A percentile compares a stretch with the other conserved stretches of the same genome.
phyloP scores from a whole-genome alignment of 108 stramenopile genomes.

The Pseudonitzschia multiseries region DNA sequence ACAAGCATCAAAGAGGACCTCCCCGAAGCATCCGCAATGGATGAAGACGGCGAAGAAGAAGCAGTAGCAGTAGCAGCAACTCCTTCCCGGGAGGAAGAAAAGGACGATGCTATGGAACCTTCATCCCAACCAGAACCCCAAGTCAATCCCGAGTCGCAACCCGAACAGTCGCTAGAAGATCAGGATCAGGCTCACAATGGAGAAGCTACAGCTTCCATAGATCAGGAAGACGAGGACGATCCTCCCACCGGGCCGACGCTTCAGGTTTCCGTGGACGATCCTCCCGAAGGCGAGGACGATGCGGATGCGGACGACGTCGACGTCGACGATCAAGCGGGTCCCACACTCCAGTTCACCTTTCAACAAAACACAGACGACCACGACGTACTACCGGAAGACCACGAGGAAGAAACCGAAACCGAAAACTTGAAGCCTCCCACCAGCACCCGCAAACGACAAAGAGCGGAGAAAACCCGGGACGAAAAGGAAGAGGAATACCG shows the following conservation, averaged over 20 bases:
- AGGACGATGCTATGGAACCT: neutral
- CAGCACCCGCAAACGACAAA: neutral
- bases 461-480: neutral
- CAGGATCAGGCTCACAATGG: neutral
- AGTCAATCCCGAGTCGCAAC: neutral
- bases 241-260: neutral
- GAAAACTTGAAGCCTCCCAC: neutral
- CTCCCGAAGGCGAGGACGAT: neutral
- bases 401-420: constrained; percentile 12
- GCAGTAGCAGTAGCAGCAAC: neutral
- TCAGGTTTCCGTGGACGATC: constrained; percentile 2
- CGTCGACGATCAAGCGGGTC: constrained; percentile 11
- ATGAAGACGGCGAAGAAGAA: neutral
- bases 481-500: constrained; percentile 2
- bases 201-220: neutral
- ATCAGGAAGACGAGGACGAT: neutral
- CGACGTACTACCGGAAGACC: constrained; percentile 2
- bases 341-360: constrained; percentile 14
- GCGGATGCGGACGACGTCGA: neutral
- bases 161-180: neutral
- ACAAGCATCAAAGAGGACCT: neutral
- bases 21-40: neutral
- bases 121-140: neutral
- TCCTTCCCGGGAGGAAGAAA: neutral
- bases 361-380: constrained; percentile 9